phyloP scores from a whole-genome alignment of 2,329 filamentous ascomycete genomes.

The Hymenoscyphus infarciens region DNA sequence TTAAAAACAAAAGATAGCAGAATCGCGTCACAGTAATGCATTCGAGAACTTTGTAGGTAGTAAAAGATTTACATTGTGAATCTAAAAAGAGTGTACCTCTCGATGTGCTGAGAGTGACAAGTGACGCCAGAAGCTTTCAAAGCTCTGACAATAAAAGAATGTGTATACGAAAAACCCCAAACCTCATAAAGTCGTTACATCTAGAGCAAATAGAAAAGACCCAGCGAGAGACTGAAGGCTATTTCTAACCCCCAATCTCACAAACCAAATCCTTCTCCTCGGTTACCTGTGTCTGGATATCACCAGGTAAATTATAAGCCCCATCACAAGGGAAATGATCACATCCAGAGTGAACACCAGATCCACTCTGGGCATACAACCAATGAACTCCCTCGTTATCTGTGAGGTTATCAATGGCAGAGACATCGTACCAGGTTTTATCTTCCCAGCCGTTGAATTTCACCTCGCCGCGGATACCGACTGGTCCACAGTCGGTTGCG shows the following conservation, averaged over 20 bases:
- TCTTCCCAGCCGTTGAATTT: slow-evolving; percentile 7
- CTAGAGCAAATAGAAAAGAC: background rate
- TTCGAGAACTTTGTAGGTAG: background rate
- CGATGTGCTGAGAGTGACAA: background rate
- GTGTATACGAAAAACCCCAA: background rate
- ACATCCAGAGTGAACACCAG: slow-evolving; percentile 3
- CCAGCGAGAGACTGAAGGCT: background rate
- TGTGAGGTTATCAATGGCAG: background rate
- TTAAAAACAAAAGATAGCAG: too few species aligned
- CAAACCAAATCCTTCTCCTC: slow-evolving; percentile 7
- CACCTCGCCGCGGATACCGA: slow-evolving; percentile 5
- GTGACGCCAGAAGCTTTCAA: background rate
- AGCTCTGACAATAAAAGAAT: background rate
- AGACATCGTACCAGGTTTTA: slow-evolving; percentile 9
- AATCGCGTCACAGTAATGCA: too few species aligned
- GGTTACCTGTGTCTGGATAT: slow-evolving; percentile 8
- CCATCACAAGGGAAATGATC: slow-evolving; percentile 5
- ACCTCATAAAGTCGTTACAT: background rate
- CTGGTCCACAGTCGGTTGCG: slow-evolving; percentile 1
- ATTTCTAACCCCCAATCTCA: slow-evolving; percentile 6
- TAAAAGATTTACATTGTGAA: background rate
- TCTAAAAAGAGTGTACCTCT: background rate
- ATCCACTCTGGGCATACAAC: slow-evolving; percentile 4
- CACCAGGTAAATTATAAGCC: background rate
- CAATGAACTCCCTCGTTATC: slow-evolving; percentile 8